Evolutionary conservation across 1,284 basidiomycete species (phyloP), one percentile per base, ranked within the genome.

Genomic region (Hypsizygus ulmarius): DNA sequence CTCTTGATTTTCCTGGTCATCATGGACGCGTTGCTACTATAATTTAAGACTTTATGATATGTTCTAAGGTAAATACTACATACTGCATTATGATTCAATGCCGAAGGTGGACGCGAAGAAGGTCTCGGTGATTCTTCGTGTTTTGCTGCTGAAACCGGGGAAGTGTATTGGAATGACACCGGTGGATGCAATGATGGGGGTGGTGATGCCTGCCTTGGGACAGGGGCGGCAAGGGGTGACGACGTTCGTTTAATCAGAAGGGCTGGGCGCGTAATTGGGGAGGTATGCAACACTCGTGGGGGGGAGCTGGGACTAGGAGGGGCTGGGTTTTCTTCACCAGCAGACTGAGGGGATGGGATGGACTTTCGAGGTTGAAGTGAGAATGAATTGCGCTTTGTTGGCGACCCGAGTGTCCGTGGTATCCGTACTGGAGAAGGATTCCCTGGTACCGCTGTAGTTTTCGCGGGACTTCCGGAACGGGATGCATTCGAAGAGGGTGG

Each of bases 1-100:
- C 64, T 96, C 93, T 66, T 92, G 89, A 2, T 85, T 64, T 58
- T 89, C 87, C 35, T 74, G 67, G 50, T 87, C 83, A 49, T 77
- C 73, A 48, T 61, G 60, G 12, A 56, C 48, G 29, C 56, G 59
- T 36, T 53, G 40, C 43, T 15, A 33, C 11, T 4, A 32, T 15
- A 9, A 28, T 28, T 45, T 42, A 39, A 18, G n/a, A 28, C n/a
- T 15, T 29, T n/a, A 41, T n/a, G 19, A 30, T 18, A 14, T 37
- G 14, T 33, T 27, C 8, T 2, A 9, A 27, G n/a, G 16, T 16
- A 19, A 9, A 29, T 3, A 16, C 18, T 9, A 48, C 50, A 50
- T 52, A 67, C 63, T 9, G 53, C 59, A 19, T 44, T 50, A 41
- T 47, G 52, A 18, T 49, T 51, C 25, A 58, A 45, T 12, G 54